Evolutionary conservation across 148 eudicot species (phyloP).

Genomic region (Camellia lanceoleosa): DNA sequence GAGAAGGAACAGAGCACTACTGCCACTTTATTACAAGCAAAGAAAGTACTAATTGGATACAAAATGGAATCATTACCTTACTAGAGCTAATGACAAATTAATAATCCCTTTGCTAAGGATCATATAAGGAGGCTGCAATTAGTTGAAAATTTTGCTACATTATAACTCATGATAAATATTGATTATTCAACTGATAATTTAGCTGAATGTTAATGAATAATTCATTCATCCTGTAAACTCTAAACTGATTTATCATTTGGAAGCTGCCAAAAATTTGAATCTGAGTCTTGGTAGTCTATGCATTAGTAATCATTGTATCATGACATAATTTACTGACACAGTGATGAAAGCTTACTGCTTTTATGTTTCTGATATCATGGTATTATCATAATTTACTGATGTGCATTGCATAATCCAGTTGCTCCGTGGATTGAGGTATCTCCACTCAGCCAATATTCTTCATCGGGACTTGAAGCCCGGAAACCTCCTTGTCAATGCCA

Average conservation of each 20-base stretch:
- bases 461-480: constrained; percentile 43
- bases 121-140: background rate
- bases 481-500: constrained; percentile 37
- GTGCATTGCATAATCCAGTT: constrained; percentile 24
- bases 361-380: background rate
- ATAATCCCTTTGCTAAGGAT: background rate
- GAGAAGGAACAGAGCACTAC: background rate
- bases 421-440: constrained; percentile 29
- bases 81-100: background rate
- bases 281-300: background rate
- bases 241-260: background rate
- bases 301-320: too few relatives aligned
- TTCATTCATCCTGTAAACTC: background rate
- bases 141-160: background rate
- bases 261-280: background rate
- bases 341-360: background rate
- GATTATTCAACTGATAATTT: background rate
- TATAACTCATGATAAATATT: background rate
- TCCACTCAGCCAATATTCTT: constrained; percentile 24
- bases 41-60: background rate
- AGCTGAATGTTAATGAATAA: background rate
- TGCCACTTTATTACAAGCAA: background rate
- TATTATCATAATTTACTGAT: background rate
- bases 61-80: too few relatives aligned
- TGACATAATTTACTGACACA: background rate